phyloP scores from a whole-genome alignment of 2,329 filamentous ascomycete genomes.

The Sporothrix schenckii region DNA sequence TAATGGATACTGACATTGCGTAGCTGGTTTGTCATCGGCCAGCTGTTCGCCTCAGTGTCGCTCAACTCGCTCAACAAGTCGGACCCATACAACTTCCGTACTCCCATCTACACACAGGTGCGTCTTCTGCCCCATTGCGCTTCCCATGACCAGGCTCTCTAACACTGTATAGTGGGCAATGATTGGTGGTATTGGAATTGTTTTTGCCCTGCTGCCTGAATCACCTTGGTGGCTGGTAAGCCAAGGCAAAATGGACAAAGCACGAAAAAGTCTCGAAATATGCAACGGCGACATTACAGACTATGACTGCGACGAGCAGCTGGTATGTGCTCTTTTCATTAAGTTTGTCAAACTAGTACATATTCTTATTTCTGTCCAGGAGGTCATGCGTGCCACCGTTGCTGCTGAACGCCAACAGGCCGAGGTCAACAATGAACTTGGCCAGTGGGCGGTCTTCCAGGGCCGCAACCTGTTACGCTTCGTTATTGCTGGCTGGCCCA shows the following conservation, averaged over 20 bases:
- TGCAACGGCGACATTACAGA: slow-evolving; percentile 41
- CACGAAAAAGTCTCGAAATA: slow-evolving; percentile 40
- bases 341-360: too few species aligned
- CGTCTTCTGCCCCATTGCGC: not conserved
- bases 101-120: slow-evolving; percentile 46
- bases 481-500: slow-evolving; percentile 47
- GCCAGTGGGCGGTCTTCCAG: slow-evolving; percentile 44
- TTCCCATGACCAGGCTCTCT: too few species aligned
- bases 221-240: slow-evolving; percentile 47
- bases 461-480: slow-evolving; percentile 46
- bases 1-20: not conserved
- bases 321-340: slow-evolving; percentile 36
- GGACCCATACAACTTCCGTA: slow-evolving; percentile 44
- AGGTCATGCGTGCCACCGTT: slow-evolving; percentile 45
- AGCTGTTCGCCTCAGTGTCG: slow-evolving; percentile 49
- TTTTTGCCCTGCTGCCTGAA: slow-evolving; percentile 46
- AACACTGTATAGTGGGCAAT: slow-evolving; percentile 45
- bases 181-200: slow-evolving; percentile 45
- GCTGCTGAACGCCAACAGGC: slow-evolving; percentile 42
- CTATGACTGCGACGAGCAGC: slow-evolving; percentile 43
- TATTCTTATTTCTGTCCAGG: slow-evolving; percentile 33
- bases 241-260: slow-evolving; percentile 42
- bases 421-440: slow-evolving; percentile 40
- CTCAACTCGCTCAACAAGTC: slow-evolving; percentile 43
- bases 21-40: slow-evolving; percentile 49